These are phyloP conservation scores for Nicotiana tomentosiformis DNA, from an alignment of 257 asterid species.

Conservation along the genomic window DNA sequence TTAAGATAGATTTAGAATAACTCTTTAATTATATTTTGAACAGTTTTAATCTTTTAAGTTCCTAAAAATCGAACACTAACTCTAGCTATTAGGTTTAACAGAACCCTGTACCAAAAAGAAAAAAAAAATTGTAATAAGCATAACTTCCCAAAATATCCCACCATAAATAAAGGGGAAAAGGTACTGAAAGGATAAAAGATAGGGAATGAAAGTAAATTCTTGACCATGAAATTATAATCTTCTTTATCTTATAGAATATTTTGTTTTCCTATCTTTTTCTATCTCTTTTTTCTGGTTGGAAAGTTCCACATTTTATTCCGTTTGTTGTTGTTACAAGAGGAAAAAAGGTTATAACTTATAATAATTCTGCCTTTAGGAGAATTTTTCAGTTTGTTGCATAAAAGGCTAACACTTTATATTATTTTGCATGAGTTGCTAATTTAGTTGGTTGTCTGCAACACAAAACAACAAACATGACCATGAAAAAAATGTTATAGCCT, in stretches of 20 bases:
- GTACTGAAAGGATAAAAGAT: not conserved
- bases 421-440: not conserved
- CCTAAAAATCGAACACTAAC: not conserved
- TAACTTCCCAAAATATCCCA: not conserved
- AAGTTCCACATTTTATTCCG: not conserved
- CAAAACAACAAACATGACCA: not conserved
- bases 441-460: not conserved
- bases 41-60: not conserved
- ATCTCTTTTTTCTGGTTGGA: not conserved
- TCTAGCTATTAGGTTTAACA: not conserved
- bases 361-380: not conserved
- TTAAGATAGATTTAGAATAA: not conserved
- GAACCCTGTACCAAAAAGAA: too few relatives aligned
- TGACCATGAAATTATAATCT: not conserved
- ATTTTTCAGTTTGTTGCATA: not conserved
- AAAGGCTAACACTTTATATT: not conserved
- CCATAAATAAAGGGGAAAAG: not conserved
- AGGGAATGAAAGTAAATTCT: not conserved
- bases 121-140: not conserved
- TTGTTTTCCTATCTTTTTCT: not conserved
- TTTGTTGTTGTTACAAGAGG: not conserved
- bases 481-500: not conserved
- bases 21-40: not conserved
- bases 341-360: not conserved
- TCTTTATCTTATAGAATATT: not conserved